These are phyloP conservation scores for Warburgia ugandensis DNA, from an alignment of 164 flowering plant species.

Conservation along the genomic window DNA sequence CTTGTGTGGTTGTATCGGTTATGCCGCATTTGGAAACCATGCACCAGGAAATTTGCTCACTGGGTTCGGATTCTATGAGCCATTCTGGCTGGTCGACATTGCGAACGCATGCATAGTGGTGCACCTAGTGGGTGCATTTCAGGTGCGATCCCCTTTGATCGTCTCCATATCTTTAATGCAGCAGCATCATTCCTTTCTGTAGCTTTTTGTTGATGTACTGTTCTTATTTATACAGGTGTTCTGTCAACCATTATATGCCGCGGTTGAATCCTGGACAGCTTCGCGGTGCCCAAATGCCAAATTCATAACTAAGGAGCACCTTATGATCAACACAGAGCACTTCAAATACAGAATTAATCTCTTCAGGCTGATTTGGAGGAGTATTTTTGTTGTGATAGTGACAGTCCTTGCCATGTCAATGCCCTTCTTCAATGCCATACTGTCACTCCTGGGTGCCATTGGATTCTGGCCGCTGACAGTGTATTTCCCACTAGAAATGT, in stretches of 20 bases:
- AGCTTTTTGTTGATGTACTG: no score
- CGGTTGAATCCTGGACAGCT: slow-evolving; percentile 35
- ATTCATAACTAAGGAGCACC: slow-evolving; percentile 41
- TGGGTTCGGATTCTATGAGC: slow-evolving; percentile 56
- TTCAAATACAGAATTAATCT: slow-evolving; percentile 36
- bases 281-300: slow-evolving; percentile 45
- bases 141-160: no score
- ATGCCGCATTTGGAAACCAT: slow-evolving; percentile 59
- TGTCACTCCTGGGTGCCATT: slow-evolving; percentile 66
- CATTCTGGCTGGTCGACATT: slow-evolving; percentile 53
- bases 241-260: slow-evolving; percentile 59
- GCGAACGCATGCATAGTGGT: slow-evolving; percentile 52
- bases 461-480: slow-evolving; percentile 82
- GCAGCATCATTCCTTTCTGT: no score
- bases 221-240: slow-evolving; percentile 67
- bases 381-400: slow-evolving; percentile 48
- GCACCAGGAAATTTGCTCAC: slow-evolving; percentile 60
- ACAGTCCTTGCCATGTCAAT: slow-evolving; percentile 69
- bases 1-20: slow-evolving; percentile 55
- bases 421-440: slow-evolving; percentile 79
- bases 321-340: slow-evolving; percentile 21
- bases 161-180: no score
- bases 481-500: slow-evolving; percentile 85
- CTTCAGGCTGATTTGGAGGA: slow-evolving; percentile 71
- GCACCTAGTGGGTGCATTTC: slow-evolving; percentile 65